phyloP scores from a whole-genome alignment of 1,139 yeast species.

The Taphrina flavorubra region DNA sequence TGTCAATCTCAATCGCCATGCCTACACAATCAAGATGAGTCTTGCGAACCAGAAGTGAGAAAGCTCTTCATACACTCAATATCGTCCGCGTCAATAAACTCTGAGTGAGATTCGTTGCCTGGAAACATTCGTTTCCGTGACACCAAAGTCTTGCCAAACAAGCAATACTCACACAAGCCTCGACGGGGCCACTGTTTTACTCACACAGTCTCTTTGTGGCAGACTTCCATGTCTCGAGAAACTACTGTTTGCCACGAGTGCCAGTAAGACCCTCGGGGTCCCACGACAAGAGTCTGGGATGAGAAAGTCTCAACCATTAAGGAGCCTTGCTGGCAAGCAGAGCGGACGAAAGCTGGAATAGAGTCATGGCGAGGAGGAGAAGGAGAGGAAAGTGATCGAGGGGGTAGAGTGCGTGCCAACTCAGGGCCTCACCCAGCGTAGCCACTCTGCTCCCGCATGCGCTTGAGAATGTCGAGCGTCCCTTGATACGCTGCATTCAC shows the following conservation, averaged over 20 bases:
- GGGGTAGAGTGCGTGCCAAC: too few species aligned
- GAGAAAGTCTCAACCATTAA: too few species aligned
- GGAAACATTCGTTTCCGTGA: background rate
- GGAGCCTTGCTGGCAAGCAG: too few species aligned
- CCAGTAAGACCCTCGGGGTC: too few species aligned
- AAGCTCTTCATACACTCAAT: background rate
- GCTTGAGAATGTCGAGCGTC: slow-evolving; percentile 22
- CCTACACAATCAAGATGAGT: background rate
- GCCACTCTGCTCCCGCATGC: slow-evolving; percentile 28
- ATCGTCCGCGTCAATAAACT: background rate
- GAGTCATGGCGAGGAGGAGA: background rate
- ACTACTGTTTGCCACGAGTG: too few species aligned
- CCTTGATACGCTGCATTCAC: slow-evolving; percentile 29
- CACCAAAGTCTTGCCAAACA: background rate
- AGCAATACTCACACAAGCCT: background rate
- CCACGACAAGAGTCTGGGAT: too few species aligned
- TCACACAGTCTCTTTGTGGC: background rate
- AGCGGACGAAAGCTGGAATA: too few species aligned
- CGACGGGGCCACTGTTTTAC: background rate
- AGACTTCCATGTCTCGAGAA: background rate
- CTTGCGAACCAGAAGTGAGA: background rate
- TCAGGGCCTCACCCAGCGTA: slow-evolving; percentile 6
- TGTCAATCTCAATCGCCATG: background rate
- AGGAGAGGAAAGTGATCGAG: background rate
- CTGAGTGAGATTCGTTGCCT: background rate